These are phyloP conservation scores for Blastocystis sp. DNA, from an alignment of 352 stramenopile species.

Conservation along the genomic window DNA sequence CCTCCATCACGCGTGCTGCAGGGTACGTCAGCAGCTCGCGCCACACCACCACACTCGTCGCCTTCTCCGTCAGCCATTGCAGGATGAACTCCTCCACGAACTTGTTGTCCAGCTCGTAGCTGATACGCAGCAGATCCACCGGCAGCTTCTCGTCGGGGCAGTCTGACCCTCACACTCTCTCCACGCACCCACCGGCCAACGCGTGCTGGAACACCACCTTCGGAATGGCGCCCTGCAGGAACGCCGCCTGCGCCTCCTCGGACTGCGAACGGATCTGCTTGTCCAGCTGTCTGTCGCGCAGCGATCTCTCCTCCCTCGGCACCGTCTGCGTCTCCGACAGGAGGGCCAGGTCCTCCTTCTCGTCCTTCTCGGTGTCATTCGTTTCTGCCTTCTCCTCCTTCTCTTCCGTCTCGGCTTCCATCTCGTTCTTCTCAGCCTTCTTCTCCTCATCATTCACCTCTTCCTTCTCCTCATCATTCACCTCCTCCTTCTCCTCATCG, in stretches of 20 bases:
- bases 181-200: background rate
- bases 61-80: background rate
- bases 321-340: background rate
- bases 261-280: slow-evolving; percentile 1
- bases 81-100: slow-evolving; percentile 62
- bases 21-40: slow-evolving; percentile 13
- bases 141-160: background rate
- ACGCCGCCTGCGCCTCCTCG: slow-evolving; percentile 18
- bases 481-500: background rate
- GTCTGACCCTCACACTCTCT: background rate
- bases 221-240: slow-evolving; percentile 57
- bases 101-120: slow-evolving; percentile 42
- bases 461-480: background rate
- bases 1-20: slow-evolving; percentile 4
- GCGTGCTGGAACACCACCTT: slow-evolving; percentile 60
- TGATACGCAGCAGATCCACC: background rate
- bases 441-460: slow-evolving; percentile 11
- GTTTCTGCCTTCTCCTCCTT: background rate
- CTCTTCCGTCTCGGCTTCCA: background rate
- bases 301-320: background rate
- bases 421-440: background rate
- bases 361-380: background rate
- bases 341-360: slow-evolving; percentile 5
- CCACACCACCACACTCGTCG: slow-evolving; percentile 9
- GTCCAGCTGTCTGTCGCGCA: background rate